Evolutionary conservation across 2,329 filamentous ascomycete species (phyloP).

Genomic region (Aspergillus phoenicis): DNA sequence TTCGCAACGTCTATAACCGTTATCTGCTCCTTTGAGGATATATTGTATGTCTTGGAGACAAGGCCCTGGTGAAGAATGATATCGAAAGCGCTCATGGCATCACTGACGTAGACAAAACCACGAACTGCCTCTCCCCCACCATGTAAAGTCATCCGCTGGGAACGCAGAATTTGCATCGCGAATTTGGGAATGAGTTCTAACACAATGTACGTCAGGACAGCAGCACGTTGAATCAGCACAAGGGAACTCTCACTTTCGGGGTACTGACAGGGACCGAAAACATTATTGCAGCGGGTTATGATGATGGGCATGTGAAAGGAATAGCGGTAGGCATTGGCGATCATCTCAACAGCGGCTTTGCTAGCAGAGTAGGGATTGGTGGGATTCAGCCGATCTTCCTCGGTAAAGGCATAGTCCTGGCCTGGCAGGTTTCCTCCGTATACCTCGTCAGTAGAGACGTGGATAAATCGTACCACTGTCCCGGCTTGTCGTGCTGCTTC

Average conservation of each 20-base stretch:
- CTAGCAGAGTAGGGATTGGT: conserved; percentile 84
- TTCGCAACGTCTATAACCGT: conserved; percentile 72
- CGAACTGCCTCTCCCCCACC: conserved; percentile 75
- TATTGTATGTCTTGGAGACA: conserved; percentile 78
- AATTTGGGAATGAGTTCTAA: conserved; percentile 81
- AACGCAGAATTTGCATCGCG: conserved; percentile 69
- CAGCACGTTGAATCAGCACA: neutral
- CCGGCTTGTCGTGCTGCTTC: conserved; percentile 74
- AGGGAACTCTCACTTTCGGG: conserved; percentile 69
- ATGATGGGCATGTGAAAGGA: conserved; percentile 80
- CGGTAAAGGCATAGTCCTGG: conserved; percentile 43
- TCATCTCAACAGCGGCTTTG: conserved; percentile 81
- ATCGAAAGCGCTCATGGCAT: conserved; percentile 80
- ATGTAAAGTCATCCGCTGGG: conserved; percentile 70
- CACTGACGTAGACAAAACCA: conserved; percentile 75
- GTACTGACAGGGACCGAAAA: conserved; percentile 82
- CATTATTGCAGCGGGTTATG: conserved; percentile 80
- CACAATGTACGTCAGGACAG: neutral
- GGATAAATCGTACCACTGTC: conserved; percentile 70
- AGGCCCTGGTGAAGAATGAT: conserved; percentile 78
- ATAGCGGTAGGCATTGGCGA: conserved; percentile 80
- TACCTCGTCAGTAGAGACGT: conserved; percentile 83
- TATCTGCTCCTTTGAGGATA: conserved; percentile 75
- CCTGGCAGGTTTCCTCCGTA: conserved; percentile 69
- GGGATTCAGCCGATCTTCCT: conserved; percentile 74